Conservation (phyloP, 306 rosid species). For the Hippophae gyantsensis region DNA sequence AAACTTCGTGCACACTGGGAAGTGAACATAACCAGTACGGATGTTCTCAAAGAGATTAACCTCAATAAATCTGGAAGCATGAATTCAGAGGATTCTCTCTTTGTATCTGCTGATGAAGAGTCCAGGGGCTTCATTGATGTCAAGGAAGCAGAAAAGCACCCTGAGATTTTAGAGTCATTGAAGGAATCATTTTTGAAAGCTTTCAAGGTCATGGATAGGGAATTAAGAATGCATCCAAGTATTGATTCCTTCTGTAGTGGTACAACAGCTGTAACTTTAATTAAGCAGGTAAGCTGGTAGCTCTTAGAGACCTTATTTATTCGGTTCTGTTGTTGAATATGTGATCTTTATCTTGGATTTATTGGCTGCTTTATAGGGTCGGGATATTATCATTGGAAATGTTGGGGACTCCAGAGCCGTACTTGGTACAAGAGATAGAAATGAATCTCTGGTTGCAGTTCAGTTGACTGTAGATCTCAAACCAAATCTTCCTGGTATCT, state of each 20-base stretch:
- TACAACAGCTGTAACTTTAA: conserved; percentile 66
- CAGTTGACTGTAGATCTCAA: conserved; percentile 79
- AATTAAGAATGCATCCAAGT: conserved; percentile 50
- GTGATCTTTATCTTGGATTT: neutral
- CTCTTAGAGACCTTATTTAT: conserved; percentile 1
- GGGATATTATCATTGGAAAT: conserved; percentile 55
- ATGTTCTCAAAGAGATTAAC: conserved; percentile 22
- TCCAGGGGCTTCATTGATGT: no score
- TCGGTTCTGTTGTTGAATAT: neutral
- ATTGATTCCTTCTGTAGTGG: conserved; percentile 71
- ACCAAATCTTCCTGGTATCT: conserved; percentile 72
- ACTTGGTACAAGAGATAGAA: conserved; percentile 47
- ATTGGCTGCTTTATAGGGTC: conserved; percentile 35
- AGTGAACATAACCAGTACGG: conserved; percentile 17
- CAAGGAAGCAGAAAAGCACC: conserved; percentile 6
- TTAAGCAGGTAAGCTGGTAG: conserved; percentile 45
- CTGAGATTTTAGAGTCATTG: conserved; percentile 23
- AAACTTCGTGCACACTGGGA: conserved; percentile 57
- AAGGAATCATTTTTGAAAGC: conserved; percentile 57
- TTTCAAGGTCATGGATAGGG: conserved; percentile 63
- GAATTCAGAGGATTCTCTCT: conserved; percentile 5
- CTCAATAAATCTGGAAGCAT: conserved; percentile 23
- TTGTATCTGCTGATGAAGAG: conserved; percentile 8
- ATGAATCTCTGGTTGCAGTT: conserved; percentile 38
- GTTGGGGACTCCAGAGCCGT: conserved; percentile 65